Percentiles rank a stretch among this genome's conserved stretches.
Conservation (phyloP, 2,329 filamentous ascomycete genomes). For the Xylogone sp. region DNA sequence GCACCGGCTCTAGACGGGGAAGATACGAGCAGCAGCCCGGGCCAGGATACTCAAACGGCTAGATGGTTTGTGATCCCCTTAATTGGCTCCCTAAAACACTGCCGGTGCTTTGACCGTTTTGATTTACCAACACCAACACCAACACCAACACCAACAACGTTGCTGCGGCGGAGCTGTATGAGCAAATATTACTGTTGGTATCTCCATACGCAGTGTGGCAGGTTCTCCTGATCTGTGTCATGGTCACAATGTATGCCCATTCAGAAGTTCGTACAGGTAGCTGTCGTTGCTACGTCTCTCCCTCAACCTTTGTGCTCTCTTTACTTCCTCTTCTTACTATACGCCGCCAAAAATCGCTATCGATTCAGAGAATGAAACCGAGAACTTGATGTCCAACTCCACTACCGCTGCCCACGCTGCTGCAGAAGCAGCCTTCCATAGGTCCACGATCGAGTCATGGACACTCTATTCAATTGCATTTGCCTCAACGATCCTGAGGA, state of each 20-base stretch:
- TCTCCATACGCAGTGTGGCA: neutral
- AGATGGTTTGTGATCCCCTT: too few relatives aligned
- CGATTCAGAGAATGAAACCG: neutral
- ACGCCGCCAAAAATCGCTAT: neutral
- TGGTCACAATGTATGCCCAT: neutral
- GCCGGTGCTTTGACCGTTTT: too few relatives aligned
- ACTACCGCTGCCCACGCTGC: conserved; percentile 8
- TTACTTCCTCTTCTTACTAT: neutral
- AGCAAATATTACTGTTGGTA: neutral
- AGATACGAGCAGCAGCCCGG: too few relatives aligned
- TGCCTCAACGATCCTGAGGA: conserved; percentile 45
- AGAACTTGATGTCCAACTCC: neutral
- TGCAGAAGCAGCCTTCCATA: conserved; percentile 7
- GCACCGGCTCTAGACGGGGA: too few relatives aligned
- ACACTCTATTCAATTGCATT: conserved; percentile 48
- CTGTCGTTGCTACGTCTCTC: neutral
- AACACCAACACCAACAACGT: too few relatives aligned
- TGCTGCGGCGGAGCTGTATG: too few relatives aligned
- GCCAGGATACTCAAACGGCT: too few relatives aligned
- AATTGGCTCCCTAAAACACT: too few relatives aligned
- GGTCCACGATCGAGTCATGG: conserved; percentile 42
- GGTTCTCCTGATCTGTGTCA: neutral
- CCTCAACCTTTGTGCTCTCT: neutral
- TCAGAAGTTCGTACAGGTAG: neutral
- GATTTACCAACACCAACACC: too few relatives aligned